Evolutionary conservation across 768 basidiomycete genomes (phyloP).

Genomic region (Suillus subalutaceus): DNA sequence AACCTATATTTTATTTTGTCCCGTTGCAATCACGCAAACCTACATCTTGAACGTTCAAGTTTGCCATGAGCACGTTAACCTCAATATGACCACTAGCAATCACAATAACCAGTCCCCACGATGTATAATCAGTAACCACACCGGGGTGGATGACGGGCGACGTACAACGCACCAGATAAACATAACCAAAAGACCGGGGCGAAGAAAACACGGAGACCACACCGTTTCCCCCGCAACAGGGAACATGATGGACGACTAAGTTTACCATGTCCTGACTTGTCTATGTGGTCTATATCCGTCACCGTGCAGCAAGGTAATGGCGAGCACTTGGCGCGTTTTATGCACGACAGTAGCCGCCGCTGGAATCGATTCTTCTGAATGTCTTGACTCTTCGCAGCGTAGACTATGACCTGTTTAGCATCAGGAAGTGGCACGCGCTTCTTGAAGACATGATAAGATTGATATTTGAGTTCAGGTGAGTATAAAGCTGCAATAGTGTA

Average conservation of each 20-base stretch:
- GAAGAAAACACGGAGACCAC: slow-evolving; percentile 55
- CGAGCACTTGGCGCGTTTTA: slow-evolving; percentile 54
- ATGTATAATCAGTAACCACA: not conserved
- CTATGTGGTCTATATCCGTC: not conserved
- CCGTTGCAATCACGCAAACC: not conserved
- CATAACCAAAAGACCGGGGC: slow-evolving; percentile 47
- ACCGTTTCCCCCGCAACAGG: slow-evolving; percentile 61
- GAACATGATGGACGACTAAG: slow-evolving; percentile 48
- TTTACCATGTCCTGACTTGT: slow-evolving; percentile 54
- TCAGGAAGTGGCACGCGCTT: not conserved
- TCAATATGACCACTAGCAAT: not conserved
- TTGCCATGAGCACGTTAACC: not conserved
- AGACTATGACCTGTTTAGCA: slow-evolving; percentile 38
- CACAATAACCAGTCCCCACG: not conserved
- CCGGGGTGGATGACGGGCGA: not conserved
- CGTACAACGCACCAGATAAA: slow-evolving; percentile 42
- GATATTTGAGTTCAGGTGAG: slow-evolving; percentile 57
- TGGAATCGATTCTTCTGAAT: slow-evolving; percentile 17
- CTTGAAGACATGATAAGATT: slow-evolving; percentile 10
- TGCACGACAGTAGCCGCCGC: slow-evolving; percentile 65
- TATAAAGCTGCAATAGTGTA: slow-evolving; percentile 50
- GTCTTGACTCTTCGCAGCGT: not conserved
- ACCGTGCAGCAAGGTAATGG: not conserved
- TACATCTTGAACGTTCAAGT: not conserved
- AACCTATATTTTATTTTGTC: not conserved